Base-by-base conservation (phyloP, 306 rosid genomes). In the Corylus avellana region DNA sequence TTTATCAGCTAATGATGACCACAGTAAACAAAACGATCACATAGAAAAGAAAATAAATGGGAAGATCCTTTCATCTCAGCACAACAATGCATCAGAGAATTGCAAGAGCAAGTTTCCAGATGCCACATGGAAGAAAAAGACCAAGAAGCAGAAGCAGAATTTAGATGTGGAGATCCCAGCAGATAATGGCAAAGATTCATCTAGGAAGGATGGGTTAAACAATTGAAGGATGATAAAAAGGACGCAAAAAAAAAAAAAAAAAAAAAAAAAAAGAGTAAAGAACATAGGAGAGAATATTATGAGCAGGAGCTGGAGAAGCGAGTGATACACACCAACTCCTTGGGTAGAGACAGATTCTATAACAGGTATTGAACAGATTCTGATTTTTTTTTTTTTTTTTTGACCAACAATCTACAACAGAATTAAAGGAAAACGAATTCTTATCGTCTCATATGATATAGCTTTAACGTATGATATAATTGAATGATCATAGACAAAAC, bases 281-380 rank as follows among this genome's bases (percentile, higher is more conserved):
- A 92, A 77, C 88, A 77, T 72, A 89, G 98, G 98, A 92, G 82
- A 78, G 95, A 89, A 77, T 80, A 89, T 83, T 95, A 83, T 57
- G 98, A 94, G 50, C 87, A 89, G 85, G 97, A 92, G 83, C 87
- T 91, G 86, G 98, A 92, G 89, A 94, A 92, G 69, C 86, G 90
- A 22, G 69, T 80, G 59, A 61, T 92, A 67, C 84, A 87, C 64
- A 90, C 92, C 73, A 88, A 85, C 78, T 87, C 97, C 46, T 87
- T 94, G 80, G 98, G 98, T 57, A 90, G 87, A 83, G 98, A 92
- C 86, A 85, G 92, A 87, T 18, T 87, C 77, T 62, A 88, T 77
- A 92, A 88, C 82, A 90, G 93, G 83, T 95, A 92, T 86, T 95
- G 97, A n/a, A n/a, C n/a, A n/a, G n/a, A n/a, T n/a, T n/a, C n/a